These are phyloP conservation scores for Groenewaldozyma salmanticensis DNA, from an alignment of 805 yeast genomes.

Conservation along the genomic window DNA sequence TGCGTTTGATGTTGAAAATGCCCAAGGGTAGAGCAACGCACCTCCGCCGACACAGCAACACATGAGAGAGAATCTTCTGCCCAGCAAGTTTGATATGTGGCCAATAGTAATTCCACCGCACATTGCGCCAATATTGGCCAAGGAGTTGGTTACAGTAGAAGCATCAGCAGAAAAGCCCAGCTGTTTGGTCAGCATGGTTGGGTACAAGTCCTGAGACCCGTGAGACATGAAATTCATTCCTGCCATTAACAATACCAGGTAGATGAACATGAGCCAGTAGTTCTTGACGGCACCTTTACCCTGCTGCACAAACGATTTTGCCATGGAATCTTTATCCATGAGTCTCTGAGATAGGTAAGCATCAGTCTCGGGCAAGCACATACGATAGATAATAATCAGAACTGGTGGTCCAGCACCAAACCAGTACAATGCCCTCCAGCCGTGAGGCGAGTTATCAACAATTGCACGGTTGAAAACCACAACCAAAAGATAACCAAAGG, in stretches of 20 bases:
- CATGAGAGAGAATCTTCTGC: slow-evolving; percentile 50
- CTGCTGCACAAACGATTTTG: slow-evolving; percentile 19
- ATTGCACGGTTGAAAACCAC: slow-evolving; percentile 59
- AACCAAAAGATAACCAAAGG: slow-evolving; percentile 57
- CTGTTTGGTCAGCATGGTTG: slow-evolving; percentile 51
- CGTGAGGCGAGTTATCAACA: slow-evolving; percentile 36
- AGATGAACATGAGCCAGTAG: slow-evolving; percentile 55
- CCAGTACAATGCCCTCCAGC: slow-evolving; percentile 70
- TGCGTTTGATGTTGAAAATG: slow-evolving; percentile 33
- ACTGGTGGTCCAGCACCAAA: slow-evolving; percentile 61
- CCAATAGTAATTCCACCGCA: slow-evolving; percentile 54
- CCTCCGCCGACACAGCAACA: slow-evolving; percentile 45
- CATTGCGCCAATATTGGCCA: slow-evolving; percentile 60
- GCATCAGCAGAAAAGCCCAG: slow-evolving; percentile 36
- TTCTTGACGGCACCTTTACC: slow-evolving; percentile 31
- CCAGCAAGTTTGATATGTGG: slow-evolving; percentile 46
- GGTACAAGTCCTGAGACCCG: slow-evolving; percentile 66
- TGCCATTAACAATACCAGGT: slow-evolving; percentile 51
- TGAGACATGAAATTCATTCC: slow-evolving; percentile 67
- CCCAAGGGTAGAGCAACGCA: slow-evolving; percentile 55
- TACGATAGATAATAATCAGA: slow-evolving; percentile 48
- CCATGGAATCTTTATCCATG: slow-evolving; percentile 12
- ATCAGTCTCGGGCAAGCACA: slow-evolving; percentile 50
- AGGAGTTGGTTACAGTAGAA: slow-evolving; percentile 50
- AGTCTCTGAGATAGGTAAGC: slow-evolving; percentile 31